A percentile compares a stretch with the other conserved stretches of the same genome.
phyloP scores from a whole-genome alignment of 345 rosid genomes.

The Arabidopsis suecica region DNA sequence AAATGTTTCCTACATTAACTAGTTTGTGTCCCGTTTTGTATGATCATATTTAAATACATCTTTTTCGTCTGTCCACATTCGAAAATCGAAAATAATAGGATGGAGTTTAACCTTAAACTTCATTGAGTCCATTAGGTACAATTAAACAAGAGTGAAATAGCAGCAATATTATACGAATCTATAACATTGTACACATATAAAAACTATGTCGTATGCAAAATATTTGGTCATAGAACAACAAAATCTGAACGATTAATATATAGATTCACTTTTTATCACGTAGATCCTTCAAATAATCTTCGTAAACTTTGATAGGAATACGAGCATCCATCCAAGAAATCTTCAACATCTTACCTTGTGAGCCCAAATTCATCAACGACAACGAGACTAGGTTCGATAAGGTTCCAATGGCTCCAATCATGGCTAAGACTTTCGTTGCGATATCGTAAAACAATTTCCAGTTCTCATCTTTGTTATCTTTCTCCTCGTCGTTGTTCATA shows the following conservation, averaged over 20 bases:
- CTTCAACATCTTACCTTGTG: conserved; percentile 7
- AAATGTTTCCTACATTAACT: background rate
- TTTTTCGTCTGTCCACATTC: background rate
- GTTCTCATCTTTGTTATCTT: conserved; percentile 15
- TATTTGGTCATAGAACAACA: too few species aligned
- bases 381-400: background rate
- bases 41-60: background rate
- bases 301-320: background rate
- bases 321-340: conserved; percentile 15
- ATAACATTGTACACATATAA: too few species aligned
- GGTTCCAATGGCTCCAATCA: conserved; percentile 26
- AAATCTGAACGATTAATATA: background rate
- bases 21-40: conserved; percentile 1
- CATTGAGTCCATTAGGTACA: too few species aligned
- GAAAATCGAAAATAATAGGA: background rate
- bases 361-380: conserved; percentile 6
- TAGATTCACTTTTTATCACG: background rate
- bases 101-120: too few species aligned
- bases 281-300: background rate
- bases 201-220: too few species aligned
- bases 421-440: conserved; percentile 5
- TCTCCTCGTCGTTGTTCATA: background rate
- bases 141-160: background rate
- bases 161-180: too few species aligned
- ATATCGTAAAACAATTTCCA: conserved; percentile 4